Percentiles rank a stretch among this genome's conserved stretches.
Conservation (phyloP, 1,284 basidiomycete genomes). For the Trichosporon sp. region DNA sequence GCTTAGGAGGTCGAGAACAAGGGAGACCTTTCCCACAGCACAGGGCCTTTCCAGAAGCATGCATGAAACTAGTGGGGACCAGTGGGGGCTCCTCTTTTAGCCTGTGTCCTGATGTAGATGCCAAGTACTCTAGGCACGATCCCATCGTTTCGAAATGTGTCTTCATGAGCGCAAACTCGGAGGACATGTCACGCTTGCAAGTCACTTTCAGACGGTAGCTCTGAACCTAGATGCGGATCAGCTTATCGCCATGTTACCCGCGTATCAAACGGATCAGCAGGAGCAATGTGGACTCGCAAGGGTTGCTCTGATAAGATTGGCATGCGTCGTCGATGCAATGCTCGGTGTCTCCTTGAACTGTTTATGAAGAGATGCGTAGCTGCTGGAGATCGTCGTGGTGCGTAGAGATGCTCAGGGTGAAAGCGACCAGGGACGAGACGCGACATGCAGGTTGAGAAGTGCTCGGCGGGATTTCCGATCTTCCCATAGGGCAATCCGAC, state of each 20-base stretch:
- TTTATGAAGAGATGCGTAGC: neutral
- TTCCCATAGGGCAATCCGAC: neutral
- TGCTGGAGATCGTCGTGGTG: neutral
- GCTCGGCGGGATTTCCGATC: neutral
- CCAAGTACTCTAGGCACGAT: neutral
- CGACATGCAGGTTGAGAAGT: neutral
- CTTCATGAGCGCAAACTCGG: neutral
- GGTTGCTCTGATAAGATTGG: neutral
- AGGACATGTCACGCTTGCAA: neutral
- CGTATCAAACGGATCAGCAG: neutral
- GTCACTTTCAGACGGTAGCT: conserved; percentile 7
- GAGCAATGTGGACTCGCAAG: neutral
- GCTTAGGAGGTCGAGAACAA: too few species aligned
- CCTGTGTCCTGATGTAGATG: neutral
- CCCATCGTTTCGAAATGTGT: neutral
- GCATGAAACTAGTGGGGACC: neutral
- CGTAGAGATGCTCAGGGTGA: neutral
- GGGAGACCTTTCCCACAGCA: too few species aligned
- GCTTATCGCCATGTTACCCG: conserved; percentile 1
- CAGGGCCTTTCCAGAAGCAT: neutral
- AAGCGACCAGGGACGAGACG: neutral
- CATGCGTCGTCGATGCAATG: neutral
- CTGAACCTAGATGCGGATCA: neutral
- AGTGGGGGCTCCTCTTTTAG: neutral
- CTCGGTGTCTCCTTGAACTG: neutral